Evolutionary conservation across 148 eudicot genomes (phyloP).

Genomic region (Chenopodium album): DNA sequence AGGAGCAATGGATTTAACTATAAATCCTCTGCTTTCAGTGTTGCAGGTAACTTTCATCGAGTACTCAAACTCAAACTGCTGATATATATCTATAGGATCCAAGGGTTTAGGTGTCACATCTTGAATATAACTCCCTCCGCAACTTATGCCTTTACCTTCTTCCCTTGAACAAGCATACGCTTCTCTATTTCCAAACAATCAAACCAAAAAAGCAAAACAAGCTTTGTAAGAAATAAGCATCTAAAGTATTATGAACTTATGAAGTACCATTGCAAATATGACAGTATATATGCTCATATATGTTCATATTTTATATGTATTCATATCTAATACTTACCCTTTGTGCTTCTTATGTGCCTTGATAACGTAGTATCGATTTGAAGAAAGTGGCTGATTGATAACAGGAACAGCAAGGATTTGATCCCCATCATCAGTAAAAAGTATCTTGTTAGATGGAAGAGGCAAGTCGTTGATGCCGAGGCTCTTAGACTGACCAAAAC

Average conservation of each 20-base stretch:
- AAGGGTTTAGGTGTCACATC: conserved; percentile 52
- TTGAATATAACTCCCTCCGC: conserved; percentile 29
- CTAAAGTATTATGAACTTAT: not conserved
- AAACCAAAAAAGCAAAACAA: not conserved
- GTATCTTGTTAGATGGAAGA: conserved; percentile 23
- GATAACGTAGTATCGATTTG: conserved; percentile 35
- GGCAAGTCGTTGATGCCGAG: conserved; percentile 16
- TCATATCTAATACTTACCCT: conserved; percentile 18
- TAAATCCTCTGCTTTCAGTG: conserved; percentile 21
- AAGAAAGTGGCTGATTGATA: conserved; percentile 33
- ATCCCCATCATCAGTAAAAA: conserved; percentile 10
- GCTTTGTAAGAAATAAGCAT: not conserved
- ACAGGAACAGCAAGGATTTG: conserved; percentile 31
- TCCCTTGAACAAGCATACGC: conserved; percentile 58
- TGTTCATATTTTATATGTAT: not conserved
- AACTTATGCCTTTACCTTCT: conserved; percentile 42
- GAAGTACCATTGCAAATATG: not conserved
- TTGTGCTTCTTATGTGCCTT: conserved; percentile 19
- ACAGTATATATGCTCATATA: not conserved
- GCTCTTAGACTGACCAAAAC: conserved; percentile 22
- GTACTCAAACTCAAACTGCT: conserved; percentile 52
- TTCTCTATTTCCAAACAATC: conserved; percentile 30
- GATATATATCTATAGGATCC: conserved; percentile 51
- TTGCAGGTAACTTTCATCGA: conserved; percentile 17
- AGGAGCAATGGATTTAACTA: conserved; percentile 45